A percentile compares a stretch with the other conserved stretches of the same genome.
These are phyloP conservation scores for Thymus mandschuricus DNA, from an alignment of 257 asterid species.

Conservation along the genomic window DNA sequence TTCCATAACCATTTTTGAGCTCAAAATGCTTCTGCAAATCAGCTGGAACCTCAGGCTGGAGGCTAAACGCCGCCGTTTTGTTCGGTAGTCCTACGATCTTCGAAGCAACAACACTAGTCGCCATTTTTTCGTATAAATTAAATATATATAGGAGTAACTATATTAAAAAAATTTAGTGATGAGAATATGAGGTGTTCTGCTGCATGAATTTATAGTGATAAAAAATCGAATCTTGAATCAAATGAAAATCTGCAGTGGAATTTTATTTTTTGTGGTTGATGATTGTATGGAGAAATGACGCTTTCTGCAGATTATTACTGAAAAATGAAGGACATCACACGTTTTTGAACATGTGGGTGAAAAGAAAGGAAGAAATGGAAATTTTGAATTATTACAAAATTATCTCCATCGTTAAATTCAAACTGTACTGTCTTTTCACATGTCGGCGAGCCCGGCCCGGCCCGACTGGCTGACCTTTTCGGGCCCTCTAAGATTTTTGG, in stretches of 20 bases:
- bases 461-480: too few relatives aligned
- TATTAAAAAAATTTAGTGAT: not conserved
- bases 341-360: not conserved
- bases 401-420: not conserved
- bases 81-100: slow-evolving; percentile 27
- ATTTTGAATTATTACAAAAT: not conserved
- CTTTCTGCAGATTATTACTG: not conserved
- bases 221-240: not conserved
- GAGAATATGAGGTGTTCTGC: not conserved
- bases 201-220: slow-evolving; percentile 9
- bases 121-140: slow-evolving; percentile 23
- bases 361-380: not conserved
- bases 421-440: too few relatives aligned
- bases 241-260: not conserved
- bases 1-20: slow-evolving; percentile 13
- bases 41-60: not conserved
- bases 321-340: not conserved
- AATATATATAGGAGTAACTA: too few relatives aligned
- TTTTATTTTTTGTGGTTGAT: not conserved
- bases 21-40: slow-evolving; percentile 9
- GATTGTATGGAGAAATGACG: not conserved
- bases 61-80: slow-evolving; percentile 24
- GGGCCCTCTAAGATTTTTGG: too few relatives aligned
- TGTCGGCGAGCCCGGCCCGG: too few relatives aligned
- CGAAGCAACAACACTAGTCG: slow-evolving; percentile 22